Conservation (phyloP, 2,329 filamentous ascomycete genomes). For the Paradendryphiella salina region DNA sequence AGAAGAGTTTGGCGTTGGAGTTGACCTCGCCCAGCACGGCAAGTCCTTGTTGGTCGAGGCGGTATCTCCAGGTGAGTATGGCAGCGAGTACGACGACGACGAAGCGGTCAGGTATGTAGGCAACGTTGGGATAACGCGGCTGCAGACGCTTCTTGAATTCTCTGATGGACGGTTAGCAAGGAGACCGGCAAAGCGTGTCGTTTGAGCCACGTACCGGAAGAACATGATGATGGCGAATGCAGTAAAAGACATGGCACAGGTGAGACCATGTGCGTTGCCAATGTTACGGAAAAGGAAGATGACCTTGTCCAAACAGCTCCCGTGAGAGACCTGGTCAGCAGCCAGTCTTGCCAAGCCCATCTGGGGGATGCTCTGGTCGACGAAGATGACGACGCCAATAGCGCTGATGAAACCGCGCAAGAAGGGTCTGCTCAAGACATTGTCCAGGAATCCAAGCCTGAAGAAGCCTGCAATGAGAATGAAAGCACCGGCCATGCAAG, state of each 20-base stretch:
- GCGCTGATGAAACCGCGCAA: slow-evolving; percentile 94
- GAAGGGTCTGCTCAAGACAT: slow-evolving; percentile 89
- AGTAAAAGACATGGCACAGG: slow-evolving; percentile 72
- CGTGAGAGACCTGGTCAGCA: slow-evolving; percentile 72
- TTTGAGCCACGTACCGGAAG: slow-evolving; percentile 63
- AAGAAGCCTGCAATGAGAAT: slow-evolving; percentile 86
- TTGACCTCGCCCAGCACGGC: slow-evolving; percentile 82
- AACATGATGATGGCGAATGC: slow-evolving; percentile 90
- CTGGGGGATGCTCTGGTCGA: slow-evolving; percentile 92
- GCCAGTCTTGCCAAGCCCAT: slow-evolving; percentile 73
- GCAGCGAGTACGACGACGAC: slow-evolving; percentile 84
- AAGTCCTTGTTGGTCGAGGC: slow-evolving; percentile 79
- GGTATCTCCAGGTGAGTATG: slow-evolving; percentile 72
- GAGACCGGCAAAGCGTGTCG: not conserved
- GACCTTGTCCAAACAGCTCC: slow-evolving; percentile 84
- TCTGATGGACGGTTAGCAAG: slow-evolving; percentile 50
- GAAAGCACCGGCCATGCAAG: slow-evolving; percentile 82
- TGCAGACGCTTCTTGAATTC: slow-evolving; percentile 81
- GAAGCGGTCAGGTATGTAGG: slow-evolving; percentile 91
- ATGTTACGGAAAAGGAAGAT: slow-evolving; percentile 74
- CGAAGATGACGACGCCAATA: slow-evolving; percentile 92
- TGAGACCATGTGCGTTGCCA: slow-evolving; percentile 70
- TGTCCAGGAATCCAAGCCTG: slow-evolving; percentile 88
- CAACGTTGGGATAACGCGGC: slow-evolving; percentile 75
- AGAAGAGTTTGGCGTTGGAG: slow-evolving; percentile 71